Evolutionary conservation across 768 basidiomycete genomes (phyloP), one percentile per base, ranked within the genome.

Genomic region (Rhizopogon vulgaris): DNA sequence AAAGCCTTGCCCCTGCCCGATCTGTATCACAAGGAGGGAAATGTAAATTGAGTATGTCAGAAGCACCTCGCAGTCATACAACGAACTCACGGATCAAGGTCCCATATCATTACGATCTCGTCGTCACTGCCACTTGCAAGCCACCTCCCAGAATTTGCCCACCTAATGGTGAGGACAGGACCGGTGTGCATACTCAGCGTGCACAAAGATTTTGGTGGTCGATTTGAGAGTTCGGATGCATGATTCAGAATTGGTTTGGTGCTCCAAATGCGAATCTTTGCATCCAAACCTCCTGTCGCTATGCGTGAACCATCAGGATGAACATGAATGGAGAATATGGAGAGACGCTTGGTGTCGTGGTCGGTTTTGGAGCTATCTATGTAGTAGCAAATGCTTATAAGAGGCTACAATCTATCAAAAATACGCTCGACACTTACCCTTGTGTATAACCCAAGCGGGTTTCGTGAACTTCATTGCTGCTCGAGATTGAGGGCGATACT

Each of bases 91-190:
- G 90, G 92, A 70, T 96, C 94, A 43, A 93, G 79, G 63, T 94
- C 92, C 96, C 94, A 99, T 34, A 98, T 84, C 85, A 98, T 90
- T 28, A 96, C 84, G 57, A 94, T 88, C 64, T 86, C 83, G 64
- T 98, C 96, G 68, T 99, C 96, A 57, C 93, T 92, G 18, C 96
- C 96, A 62, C 90, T 94, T 4, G 96, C 96, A 17, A 99, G 75
- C 85, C 89, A 97, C 47, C 87, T 73, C 9, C 96, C 96, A 9
- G 88, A 90, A 69, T 94, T 84, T 10, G 93, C 90, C 94, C 95
- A 99, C 43, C 94, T 71, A 15, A 97, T 88, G 12, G 86, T 83
- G 27, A 98, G 73, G 2, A 99, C 94, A 0, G 94, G 89, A 0
- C 95, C 95, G 0, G 89, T 91, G 65, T 99, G 96, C 81, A 92